Evolutionary conservation across 2,329 filamentous ascomycete species (phyloP).

Genomic region (Fragosphaeria purpurea): DNA sequence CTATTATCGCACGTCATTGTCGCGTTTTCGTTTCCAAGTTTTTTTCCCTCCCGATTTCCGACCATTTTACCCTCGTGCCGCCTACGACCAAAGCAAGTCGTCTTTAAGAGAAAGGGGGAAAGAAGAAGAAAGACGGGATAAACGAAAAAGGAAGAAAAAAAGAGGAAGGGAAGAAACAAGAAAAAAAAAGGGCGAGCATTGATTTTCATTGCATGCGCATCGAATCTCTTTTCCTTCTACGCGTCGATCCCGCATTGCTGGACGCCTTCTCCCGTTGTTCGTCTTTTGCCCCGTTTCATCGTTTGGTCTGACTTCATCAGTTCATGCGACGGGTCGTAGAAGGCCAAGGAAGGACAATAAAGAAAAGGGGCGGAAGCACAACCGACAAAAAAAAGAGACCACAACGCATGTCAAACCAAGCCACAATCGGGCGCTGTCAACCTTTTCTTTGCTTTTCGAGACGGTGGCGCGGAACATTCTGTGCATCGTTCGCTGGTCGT

Average conservation of each 20-base stretch:
- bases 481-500: neutral
- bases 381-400: neutral
- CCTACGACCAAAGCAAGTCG: neutral
- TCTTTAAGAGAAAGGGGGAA: too few species aligned
- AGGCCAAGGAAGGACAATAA: neutral
- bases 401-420: neutral
- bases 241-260: conserved; percentile 10
- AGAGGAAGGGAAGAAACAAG: too few species aligned
- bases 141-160: too few species aligned
- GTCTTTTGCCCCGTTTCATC: conserved; percentile 9
- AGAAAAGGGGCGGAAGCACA: neutral
- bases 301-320: conserved; percentile 18
- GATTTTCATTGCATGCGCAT: neutral
- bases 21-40: neutral
- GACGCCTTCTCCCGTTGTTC: conserved; percentile 10
- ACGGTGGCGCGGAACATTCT: neutral
- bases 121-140: neutral
- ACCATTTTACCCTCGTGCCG: conserved; percentile 1
- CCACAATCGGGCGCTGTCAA: neutral
- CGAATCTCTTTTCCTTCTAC: neutral
- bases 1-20: neutral
- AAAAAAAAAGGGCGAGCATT: neutral
- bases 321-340: conserved; percentile 16
- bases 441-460: neutral
- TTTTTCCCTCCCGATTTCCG: neutral